These are phyloP conservation scores for Stromatinia cepivora DNA, from an alignment of 2,329 filamentous ascomycete species.

Conservation along the genomic window DNA sequence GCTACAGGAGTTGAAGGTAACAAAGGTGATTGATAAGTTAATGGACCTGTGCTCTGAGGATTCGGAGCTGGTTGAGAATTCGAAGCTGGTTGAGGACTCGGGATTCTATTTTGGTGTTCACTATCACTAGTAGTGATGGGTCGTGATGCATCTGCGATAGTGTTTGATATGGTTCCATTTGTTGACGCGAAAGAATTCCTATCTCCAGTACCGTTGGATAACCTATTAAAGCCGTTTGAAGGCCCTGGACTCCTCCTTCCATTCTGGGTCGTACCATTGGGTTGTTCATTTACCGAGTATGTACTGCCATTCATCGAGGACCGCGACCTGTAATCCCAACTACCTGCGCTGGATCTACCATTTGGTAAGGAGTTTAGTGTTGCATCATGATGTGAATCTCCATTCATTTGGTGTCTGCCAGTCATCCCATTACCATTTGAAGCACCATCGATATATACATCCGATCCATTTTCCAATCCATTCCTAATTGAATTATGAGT, in stretches of 20 bases:
- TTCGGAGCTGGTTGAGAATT: conserved; percentile 36
- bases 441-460: conserved; percentile 38
- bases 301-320: conserved; percentile 39
- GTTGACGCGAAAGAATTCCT: conserved; percentile 36
- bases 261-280: conserved; percentile 36
- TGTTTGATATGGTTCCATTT: conserved; percentile 34
- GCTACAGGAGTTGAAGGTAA: conserved; percentile 36
- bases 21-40: conserved; percentile 39
- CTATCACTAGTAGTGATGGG: conserved; percentile 34
- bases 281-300: conserved; percentile 37
- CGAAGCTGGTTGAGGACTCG: conserved; percentile 32
- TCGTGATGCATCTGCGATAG: conserved; percentile 26
- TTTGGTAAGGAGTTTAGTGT: conserved; percentile 62
- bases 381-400: conserved; percentile 43
- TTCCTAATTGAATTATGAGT: conserved; percentile 40
- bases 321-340: conserved; percentile 39
- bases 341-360: conserved; percentile 51
- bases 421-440: conserved; percentile 22
- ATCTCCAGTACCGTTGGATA: conserved; percentile 33
- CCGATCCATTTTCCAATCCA: conserved; percentile 39
- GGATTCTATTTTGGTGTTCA: conserved; percentile 29
- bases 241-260: conserved; percentile 38
- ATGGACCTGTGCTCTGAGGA: conserved; percentile 39
- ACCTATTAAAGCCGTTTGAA: conserved; percentile 34
- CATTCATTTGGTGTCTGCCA: conserved; percentile 35